phyloP scores from a whole-genome alignment of 169 alveolate species.

The Plasmodium reichenowi region DNA sequence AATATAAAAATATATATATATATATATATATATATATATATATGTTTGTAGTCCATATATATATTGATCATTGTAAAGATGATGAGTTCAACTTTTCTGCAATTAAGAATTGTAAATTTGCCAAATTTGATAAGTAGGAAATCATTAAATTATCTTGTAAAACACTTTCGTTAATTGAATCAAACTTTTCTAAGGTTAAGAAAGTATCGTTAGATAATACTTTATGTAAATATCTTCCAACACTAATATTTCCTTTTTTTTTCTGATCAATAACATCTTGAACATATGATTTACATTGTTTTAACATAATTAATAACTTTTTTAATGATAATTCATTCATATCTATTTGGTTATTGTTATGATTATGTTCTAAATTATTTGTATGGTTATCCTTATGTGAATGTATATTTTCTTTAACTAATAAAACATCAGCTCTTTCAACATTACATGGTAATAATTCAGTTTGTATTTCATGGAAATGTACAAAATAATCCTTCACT shows the following conservation, averaged over 20 bases:
- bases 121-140: constrained; percentile 84
- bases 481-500: constrained; percentile 89
- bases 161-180: constrained; percentile 87
- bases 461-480: constrained; percentile 90
- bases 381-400: constrained; percentile 23
- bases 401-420: constrained; percentile 17
- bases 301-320: constrained; percentile 74
- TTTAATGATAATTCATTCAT: constrained; percentile 76
- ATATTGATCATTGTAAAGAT: constrained; percentile 56
- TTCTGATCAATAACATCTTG: constrained; percentile 78
- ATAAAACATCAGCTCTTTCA: constrained; percentile 62
- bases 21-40: too few relatives aligned
- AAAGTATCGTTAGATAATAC: constrained; percentile 85
- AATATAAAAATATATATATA: too few relatives aligned
- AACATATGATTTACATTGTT: constrained; percentile 77
- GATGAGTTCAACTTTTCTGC: constrained; percentile 90
- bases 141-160: constrained; percentile 91
- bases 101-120: constrained; percentile 88
- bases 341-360: constrained; percentile 28
- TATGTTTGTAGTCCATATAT: too few relatives aligned
- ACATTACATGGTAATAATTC: constrained; percentile 82
- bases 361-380: constrained; percentile 24
- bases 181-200: constrained; percentile 83
- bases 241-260: constrained; percentile 83
- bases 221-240: constrained; percentile 88